Percentiles rank a stretch among this genome's conserved stretches.
Evolutionary conservation across 768 basidiomycete species (phyloP).

Genomic region (Suillus subaureus): DNA sequence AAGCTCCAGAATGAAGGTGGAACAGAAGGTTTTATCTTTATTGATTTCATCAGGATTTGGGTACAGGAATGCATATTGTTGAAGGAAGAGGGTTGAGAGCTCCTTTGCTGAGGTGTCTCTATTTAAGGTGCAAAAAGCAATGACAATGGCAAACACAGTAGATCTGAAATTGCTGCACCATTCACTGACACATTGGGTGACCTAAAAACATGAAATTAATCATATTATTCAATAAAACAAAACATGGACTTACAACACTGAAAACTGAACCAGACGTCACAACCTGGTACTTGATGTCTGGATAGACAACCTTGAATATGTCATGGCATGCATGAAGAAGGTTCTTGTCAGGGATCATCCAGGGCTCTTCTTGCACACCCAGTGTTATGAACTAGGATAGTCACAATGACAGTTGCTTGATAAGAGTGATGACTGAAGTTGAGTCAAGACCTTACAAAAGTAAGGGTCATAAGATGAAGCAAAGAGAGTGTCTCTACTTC

Average conservation of each 20-base stretch:
- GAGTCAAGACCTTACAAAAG: no score
- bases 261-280: conserved; percentile 8
- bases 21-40: neutral
- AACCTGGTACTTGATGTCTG: conserved; percentile 11
- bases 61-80: conserved; percentile 1
- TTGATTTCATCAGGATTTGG: conserved; percentile 2
- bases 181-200: conserved; percentile 4
- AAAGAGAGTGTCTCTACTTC: no score
- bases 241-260: conserved; percentile 3
- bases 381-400: no score
- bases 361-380: conserved; percentile 8
- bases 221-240: neutral
- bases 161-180: conserved; percentile 15
- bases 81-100: neutral
- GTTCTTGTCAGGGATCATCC: conserved; percentile 10
- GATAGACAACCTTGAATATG: conserved; percentile 14
- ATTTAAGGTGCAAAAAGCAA: conserved; percentile 2
- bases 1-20: conserved; percentile 9
- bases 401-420: no score
- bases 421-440: no score
- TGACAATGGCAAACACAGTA: conserved; percentile 7
- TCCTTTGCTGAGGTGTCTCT: neutral
- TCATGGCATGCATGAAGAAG: conserved; percentile 1
- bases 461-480: no score
- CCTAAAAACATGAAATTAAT: no score